phyloP scores from a whole-genome alignment of 1,284 basidiomycete genomes.

The Bjerkandera adusta region DNA sequence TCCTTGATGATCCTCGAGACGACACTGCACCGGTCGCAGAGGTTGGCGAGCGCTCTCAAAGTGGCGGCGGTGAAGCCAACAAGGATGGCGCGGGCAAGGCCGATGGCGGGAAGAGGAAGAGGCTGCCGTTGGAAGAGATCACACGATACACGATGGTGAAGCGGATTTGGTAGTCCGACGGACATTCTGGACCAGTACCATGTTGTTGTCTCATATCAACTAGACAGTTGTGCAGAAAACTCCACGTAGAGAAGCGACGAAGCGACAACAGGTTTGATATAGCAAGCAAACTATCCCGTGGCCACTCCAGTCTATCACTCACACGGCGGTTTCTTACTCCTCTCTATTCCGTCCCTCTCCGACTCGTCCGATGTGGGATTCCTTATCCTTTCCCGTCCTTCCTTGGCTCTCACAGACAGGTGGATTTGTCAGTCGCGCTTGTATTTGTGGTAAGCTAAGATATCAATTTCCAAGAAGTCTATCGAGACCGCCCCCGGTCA shows the following conservation, averaged over 20 bases:
- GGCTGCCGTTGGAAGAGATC: constrained; percentile 78
- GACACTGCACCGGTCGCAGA: constrained; percentile 68
- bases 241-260: background rate
- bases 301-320: background rate
- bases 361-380: too few species aligned
- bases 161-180: constrained; percentile 71
- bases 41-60: constrained; percentile 55
- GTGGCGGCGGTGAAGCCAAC: constrained; percentile 10
- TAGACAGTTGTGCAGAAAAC: background rate
- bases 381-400: too few species aligned
- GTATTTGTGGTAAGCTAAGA: too few species aligned
- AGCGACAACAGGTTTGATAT: background rate
- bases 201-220: background rate
- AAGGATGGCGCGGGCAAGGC: constrained; percentile 22
- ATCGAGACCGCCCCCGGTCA: too few species aligned
- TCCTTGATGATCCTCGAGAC: constrained; percentile 69
- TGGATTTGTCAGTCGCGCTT: too few species aligned
- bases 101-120: constrained; percentile 51
- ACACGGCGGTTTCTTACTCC: background rate
- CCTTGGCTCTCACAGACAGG: too few species aligned
- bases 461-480: too few species aligned
- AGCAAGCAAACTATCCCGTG: too few species aligned
- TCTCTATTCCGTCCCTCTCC: background rate
- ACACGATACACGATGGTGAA: constrained; percentile 95
- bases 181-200: background rate